Evolutionary conservation across 139 green algal genomes (phyloP).

Genomic region (Picochlorum sp.): DNA sequence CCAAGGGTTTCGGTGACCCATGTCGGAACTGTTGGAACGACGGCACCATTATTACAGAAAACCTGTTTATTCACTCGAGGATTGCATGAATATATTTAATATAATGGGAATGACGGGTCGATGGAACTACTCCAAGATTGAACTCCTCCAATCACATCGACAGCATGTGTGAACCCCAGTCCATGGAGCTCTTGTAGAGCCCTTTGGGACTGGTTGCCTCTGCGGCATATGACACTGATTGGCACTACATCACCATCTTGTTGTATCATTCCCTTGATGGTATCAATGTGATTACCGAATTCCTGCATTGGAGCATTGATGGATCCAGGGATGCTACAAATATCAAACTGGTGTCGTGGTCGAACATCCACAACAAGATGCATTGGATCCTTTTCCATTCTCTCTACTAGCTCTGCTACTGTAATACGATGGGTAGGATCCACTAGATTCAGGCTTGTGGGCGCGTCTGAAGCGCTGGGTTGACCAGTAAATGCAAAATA

Average conservation of each 20-base stretch:
- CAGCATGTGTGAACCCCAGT: constrained; percentile 41
- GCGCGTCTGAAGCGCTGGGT: constrained; percentile 32
- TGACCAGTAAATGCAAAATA: constrained; percentile 75
- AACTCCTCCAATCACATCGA: constrained; percentile 76
- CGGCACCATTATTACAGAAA: too few species aligned
- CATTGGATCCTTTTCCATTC: neutral
- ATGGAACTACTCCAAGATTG: constrained; percentile 55
- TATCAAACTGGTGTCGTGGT: constrained; percentile 57
- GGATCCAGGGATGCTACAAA: constrained; percentile 39
- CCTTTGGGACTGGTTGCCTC: constrained; percentile 89
- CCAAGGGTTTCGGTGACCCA: too few species aligned
- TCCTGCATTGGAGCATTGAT: constrained; percentile 13
- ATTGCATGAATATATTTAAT: constrained; percentile 3
- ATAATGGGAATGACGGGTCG: constrained; percentile 19
- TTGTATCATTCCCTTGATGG: constrained; percentile 18
- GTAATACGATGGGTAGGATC: constrained; percentile 30
- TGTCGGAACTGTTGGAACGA: too few species aligned
- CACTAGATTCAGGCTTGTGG: constrained; percentile 38
- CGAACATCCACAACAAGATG: constrained; percentile 70
- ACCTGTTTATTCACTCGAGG: too few species aligned
- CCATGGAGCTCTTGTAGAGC: constrained; percentile 54
- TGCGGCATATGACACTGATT: constrained; percentile 79
- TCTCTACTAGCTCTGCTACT: constrained; percentile 10
- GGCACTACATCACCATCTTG: constrained; percentile 10
- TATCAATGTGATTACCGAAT: neutral